A percentile compares a stretch with the other conserved stretches of the same genome.
Evolutionary conservation across 2,329 filamentous ascomycete genomes (phyloP).

Genomic region (Didymella pinodella): DNA sequence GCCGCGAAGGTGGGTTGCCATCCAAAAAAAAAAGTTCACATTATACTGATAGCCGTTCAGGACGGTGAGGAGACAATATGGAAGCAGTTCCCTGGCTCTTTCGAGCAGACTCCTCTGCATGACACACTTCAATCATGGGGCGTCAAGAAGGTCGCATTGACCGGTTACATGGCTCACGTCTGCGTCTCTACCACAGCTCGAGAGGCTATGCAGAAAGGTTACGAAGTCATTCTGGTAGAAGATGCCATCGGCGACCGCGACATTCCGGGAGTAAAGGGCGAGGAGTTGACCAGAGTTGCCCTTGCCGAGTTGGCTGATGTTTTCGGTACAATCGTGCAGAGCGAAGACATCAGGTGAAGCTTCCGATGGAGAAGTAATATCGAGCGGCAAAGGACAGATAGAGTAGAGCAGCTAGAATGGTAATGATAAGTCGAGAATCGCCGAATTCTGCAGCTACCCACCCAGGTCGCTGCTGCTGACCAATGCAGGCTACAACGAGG

Average conservation of each 20-base stretch:
- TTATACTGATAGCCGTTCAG: constrained; percentile 24
- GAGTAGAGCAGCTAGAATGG: background rate
- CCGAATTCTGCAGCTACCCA: background rate
- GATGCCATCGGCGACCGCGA: constrained; percentile 72
- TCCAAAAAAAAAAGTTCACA: background rate
- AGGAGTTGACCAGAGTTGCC: constrained; percentile 58
- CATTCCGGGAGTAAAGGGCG: constrained; percentile 67
- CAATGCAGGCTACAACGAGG: background rate
- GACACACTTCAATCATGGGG: constrained; percentile 61
- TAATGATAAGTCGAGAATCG: background rate
- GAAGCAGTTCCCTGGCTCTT: constrained; percentile 67
- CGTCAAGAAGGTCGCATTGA: constrained; percentile 67
- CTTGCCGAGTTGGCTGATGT: constrained; percentile 69
- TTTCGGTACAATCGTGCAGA: constrained; percentile 67
- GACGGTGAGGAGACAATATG: constrained; percentile 62
- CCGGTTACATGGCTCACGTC: constrained; percentile 72
- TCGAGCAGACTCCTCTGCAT: constrained; percentile 67
- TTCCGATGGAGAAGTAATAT: background rate
- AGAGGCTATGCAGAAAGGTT: constrained; percentile 67
- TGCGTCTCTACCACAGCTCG: constrained; percentile 70
- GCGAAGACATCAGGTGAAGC: constrained; percentile 55
- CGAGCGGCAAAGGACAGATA: background rate
- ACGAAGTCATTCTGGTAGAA: constrained; percentile 67
- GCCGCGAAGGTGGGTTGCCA: constrained; percentile 50
- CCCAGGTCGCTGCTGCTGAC: background rate